These are phyloP conservation scores for Solanum piurae DNA, from an alignment of 257 asterid genomes.

Conservation along the genomic window DNA sequence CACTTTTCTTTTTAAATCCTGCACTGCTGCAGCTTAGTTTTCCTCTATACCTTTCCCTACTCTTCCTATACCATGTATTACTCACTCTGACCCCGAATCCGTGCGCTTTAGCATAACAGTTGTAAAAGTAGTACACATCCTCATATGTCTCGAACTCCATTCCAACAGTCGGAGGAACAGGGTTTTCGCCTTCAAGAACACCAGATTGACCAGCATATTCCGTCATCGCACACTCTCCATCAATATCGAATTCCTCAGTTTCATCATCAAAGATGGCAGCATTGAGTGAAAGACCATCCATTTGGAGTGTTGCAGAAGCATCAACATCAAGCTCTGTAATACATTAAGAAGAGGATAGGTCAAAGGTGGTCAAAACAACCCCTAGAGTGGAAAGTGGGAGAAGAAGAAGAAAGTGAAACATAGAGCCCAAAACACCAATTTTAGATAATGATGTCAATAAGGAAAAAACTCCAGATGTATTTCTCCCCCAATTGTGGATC, in stretches of 20 bases:
- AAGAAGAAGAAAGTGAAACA: background rate
- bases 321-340: background rate
- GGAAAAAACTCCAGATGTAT: background rate
- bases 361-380: background rate
- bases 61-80: slow-evolving; percentile 59
- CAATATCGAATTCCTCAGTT: slow-evolving; percentile 29
- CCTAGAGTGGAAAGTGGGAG: background rate
- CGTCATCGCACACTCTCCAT: slow-evolving; percentile 46
- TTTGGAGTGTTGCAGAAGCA: slow-evolving; percentile 4
- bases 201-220: slow-evolving; percentile 38
- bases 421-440: background rate
- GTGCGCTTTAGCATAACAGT: slow-evolving; percentile 51
- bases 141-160: slow-evolving; percentile 59
- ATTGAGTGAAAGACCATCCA: slow-evolving; percentile 35
- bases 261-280: slow-evolving; percentile 34
- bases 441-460: background rate
- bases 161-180: slow-evolving; percentile 50
- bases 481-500: background rate
- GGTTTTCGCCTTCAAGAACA: slow-evolving; percentile 36
- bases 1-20: slow-evolving; percentile 60
- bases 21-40: slow-evolving; percentile 64
- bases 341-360: background rate
- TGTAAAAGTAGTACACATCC: slow-evolving; percentile 54
- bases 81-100: slow-evolving; percentile 64
- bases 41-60: slow-evolving; percentile 53